These are phyloP conservation scores for Lentinula sp. DNA, from an alignment of 768 basidiomycete species.

Conservation along the genomic window DNA sequence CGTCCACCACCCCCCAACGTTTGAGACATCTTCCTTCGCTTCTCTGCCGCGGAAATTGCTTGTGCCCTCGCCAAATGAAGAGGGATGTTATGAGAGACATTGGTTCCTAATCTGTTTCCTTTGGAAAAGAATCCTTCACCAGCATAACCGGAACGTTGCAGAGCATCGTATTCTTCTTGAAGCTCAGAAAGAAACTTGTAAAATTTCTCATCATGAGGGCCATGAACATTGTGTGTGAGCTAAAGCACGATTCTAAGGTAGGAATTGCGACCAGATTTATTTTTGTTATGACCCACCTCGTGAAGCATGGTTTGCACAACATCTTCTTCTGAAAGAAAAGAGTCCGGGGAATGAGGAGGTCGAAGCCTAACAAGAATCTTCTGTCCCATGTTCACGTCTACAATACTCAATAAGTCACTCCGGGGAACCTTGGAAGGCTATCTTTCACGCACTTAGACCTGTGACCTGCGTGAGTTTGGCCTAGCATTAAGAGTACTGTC, in stretches of 20 bases:
- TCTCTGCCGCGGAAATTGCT: conserved; percentile 79
- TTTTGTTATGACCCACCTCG: conserved; percentile 45
- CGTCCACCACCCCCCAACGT: conserved; percentile 39
- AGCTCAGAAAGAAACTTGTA: conserved; percentile 67
- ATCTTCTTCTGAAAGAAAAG: conserved; percentile 70
- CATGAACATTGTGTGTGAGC: conserved; percentile 87
- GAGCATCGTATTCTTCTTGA: conserved; percentile 79
- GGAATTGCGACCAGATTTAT: background rate
- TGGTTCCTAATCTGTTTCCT: conserved; percentile 46
- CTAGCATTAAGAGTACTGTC: background rate
- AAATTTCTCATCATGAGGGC: conserved; percentile 84
- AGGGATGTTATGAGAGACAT: conserved; percentile 63
- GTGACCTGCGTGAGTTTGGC: background rate
- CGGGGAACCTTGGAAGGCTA: background rate
- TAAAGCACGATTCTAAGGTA: conserved; percentile 18
- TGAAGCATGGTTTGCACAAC: conserved; percentile 86
- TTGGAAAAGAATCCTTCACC: conserved; percentile 80
- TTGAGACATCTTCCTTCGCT: conserved; percentile 40
- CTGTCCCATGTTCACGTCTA: conserved; percentile 74
- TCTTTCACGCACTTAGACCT: conserved; percentile 29
- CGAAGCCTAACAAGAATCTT: conserved; percentile 82
- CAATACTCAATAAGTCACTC: background rate
- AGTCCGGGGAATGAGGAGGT: conserved; percentile 58
- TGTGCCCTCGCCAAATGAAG: conserved; percentile 57
- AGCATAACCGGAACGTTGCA: conserved; percentile 75